These are phyloP conservation scores for Nicotiana obtusifolia DNA, from an alignment of 257 asterid genomes.

Conservation along the genomic window DNA sequence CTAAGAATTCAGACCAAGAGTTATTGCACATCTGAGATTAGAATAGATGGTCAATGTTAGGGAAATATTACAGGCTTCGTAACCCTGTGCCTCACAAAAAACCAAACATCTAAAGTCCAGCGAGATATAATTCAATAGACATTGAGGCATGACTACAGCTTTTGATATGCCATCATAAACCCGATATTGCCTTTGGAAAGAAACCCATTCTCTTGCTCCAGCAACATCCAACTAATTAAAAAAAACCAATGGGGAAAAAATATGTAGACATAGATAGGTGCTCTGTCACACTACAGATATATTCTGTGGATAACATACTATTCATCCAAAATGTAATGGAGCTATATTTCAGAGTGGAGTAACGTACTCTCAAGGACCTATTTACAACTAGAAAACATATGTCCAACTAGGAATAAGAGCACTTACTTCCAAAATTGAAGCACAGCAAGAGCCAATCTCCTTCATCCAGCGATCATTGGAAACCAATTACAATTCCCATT, in stretches of 20 bases:
- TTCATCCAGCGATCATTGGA: background rate
- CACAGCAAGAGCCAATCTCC: constrained; percentile 4
- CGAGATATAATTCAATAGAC: background rate
- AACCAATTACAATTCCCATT: background rate
- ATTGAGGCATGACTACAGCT: background rate
- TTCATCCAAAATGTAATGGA: background rate
- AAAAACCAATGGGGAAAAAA: background rate
- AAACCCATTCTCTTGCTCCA: background rate
- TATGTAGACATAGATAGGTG: background rate
- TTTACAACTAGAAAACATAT: background rate
- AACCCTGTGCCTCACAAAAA: constrained; percentile 10
- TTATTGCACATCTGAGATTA: background rate
- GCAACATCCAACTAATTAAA: background rate
- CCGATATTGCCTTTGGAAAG: background rate
- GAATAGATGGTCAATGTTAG: background rate
- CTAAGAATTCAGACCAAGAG: background rate
- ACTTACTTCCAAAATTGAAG: constrained; percentile 1
- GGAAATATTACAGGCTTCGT: background rate
- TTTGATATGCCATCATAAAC: background rate
- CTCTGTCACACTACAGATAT: background rate
- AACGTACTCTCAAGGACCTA: background rate
- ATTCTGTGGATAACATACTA: background rate
- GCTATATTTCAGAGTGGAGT: background rate
- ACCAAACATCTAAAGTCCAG: background rate
- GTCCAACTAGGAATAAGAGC: background rate